Base-by-base conservation (phyloP, 176 grass and related monocot species). In the Musa troglodytarum region DNA sequence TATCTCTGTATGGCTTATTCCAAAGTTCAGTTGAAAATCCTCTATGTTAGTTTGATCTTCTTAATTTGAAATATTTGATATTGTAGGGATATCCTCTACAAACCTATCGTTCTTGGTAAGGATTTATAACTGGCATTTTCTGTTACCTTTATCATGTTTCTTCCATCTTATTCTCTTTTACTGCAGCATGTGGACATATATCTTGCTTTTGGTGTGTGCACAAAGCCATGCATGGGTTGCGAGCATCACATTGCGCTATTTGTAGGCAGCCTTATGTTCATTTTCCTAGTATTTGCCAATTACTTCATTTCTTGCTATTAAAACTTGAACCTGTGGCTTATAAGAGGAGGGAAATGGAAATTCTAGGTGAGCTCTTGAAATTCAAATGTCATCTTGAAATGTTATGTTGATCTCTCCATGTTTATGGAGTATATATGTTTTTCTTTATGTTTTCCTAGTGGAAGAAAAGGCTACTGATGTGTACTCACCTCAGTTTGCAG, bases 171-270 rank as follows among this genome's bases (percentile, higher is more conserved):
- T 9, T 76, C 22, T 5, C 49, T 25, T 78, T 26, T 56, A 13
- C n/a, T 81, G 82, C 90, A 99, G 95, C 84, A 71, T 99, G 95
- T 79, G 95, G 95, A 9, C 95, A 99, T 80, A 86, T 83, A 72
- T 94, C 86, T 78, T 99, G 95, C 52, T 99, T 99, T 68, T 99
- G 95, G 88, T 94, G 90, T 20, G 86, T 92, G 11, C 73, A 94
- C 14, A 73, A 71, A 13, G 76, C 90, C 21, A 99, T 99, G 95
- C 81, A 94, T 74, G 0, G 0, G 10, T 1, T 59, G 24, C 70
- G 7, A 21, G 84, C 76, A 82, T 92, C 90, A 52, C 81, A 83
- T 53, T 99, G 90, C 68, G 82, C 86, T 73, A 34, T 94, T 74
- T 99, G 95, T 65, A 86, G 95, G 69, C 88, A 83, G 58, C 79